Base-by-base conservation (phyloP, 164 flowering plant genomes). In the Cinnamomum micranthum region DNA sequence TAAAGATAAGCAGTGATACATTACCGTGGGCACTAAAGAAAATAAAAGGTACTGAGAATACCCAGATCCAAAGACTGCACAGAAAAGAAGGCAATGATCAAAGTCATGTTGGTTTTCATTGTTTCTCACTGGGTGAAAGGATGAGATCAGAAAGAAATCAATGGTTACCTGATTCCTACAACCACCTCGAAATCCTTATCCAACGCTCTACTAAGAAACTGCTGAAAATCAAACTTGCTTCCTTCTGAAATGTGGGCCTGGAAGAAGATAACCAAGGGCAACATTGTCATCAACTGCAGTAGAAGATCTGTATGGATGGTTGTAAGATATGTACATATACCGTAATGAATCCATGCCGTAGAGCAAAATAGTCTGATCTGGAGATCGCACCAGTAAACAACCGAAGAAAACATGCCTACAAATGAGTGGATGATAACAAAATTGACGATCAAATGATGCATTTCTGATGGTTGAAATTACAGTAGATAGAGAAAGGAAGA, bases 301-400 rank as follows among this genome's bases (percentile, higher is more conserved):
- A 17, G 60, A 55, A 14, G n/a, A 15, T 55, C 17, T 55, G n/a
- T 14, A 15, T 22, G 27, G 73, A 47, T 25, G 69, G 41, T 67
- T 67, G 69, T 25, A 24, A 33, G 23, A 12, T 19, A 41, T 31
- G 35, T 59, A 6, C 25, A 31, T 9, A 28, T 52, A 91, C 96
- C 86, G 65, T 79, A 20, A 88, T 87, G 80, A 91, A 91, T 50
- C 96, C 96, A 81, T 87, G 89, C 12, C 96, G 86, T 19, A 91
- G 92, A 72, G 85, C 86, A 52, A 90, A 75, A 50, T 91, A 91
- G 71, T 91, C 96, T 20, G 81, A 82, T 82, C 80, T 88, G 64
- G 83, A 83, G 20, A 91, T 87, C 0, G 92, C 87, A 25, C 74
- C 77, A 60, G 68, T 79, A 75, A 88, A 89, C 62, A 87, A 91